Percentiles rank a stretch among this genome's conserved stretches.
These are phyloP conservation scores for Penicillium daleae DNA, from an alignment of 495 filamentous ascomycete genomes.

Conservation along the genomic window DNA sequence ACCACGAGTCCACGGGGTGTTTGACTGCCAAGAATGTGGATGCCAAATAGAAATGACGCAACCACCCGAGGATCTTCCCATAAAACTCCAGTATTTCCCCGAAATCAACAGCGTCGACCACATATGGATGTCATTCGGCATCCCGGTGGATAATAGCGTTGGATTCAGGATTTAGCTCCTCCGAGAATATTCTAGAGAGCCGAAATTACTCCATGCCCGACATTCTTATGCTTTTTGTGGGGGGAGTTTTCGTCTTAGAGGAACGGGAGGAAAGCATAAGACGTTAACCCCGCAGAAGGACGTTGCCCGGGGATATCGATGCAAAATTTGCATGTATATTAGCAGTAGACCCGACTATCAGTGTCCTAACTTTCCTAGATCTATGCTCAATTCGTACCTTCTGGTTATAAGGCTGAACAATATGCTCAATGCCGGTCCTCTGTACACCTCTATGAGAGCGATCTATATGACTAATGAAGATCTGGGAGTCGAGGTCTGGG, in stretches of 20 bases:
- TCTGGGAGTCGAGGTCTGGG: too few relatives aligned
- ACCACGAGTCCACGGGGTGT: neutral
- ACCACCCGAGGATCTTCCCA: slow-evolving; percentile 11
- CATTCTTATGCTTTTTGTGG: neutral
- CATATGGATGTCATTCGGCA: neutral
- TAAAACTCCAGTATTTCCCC: slow-evolving; percentile 14
- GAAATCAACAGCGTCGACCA: neutral
- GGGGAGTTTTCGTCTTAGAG: neutral
- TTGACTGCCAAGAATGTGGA: slow-evolving; percentile 10
- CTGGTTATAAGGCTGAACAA: too few relatives aligned
- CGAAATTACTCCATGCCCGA: slow-evolving; percentile 2
- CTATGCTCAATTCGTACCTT: too few relatives aligned
- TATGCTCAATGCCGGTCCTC: too few relatives aligned
- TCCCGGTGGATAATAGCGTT: neutral
- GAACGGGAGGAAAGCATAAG: neutral
- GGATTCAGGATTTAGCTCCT: neutral
- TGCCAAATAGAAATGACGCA: slow-evolving; percentile 11
- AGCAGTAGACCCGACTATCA: too few relatives aligned
- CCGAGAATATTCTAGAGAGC: neutral
- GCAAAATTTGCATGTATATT: too few relatives aligned
- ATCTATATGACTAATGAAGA: too few relatives aligned
- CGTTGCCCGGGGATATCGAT: too few relatives aligned
- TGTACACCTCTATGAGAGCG: too few relatives aligned
- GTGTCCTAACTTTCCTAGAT: too few relatives aligned
- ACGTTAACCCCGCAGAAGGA: neutral